Conservation (phyloP, 2,329 filamentous ascomycete species). For the Ilyonectria sp. region DNA sequence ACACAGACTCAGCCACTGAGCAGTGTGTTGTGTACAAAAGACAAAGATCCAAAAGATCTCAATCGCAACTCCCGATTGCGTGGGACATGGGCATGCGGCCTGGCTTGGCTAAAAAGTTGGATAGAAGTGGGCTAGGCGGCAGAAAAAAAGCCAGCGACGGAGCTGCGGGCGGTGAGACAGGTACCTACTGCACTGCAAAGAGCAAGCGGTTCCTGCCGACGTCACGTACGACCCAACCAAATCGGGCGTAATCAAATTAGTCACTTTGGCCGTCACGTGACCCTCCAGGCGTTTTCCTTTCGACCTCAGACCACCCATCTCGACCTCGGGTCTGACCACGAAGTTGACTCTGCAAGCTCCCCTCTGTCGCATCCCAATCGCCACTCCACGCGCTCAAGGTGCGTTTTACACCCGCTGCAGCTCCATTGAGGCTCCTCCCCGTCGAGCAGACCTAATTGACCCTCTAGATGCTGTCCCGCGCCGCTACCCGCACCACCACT, state of each 20-base stretch:
- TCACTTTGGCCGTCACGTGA: conserved; percentile 45
- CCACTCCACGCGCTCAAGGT: conserved; percentile 50
- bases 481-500: conserved; percentile 75
- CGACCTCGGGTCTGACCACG: conserved; percentile 49
- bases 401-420: conserved; percentile 17
- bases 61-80: conserved; percentile 38
- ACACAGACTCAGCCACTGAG: conserved; percentile 21
- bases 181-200: neutral
- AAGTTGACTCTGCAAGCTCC: conserved; percentile 47
- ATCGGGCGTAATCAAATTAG: conserved; percentile 29
- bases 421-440: conserved; percentile 25
- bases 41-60: conserved; percentile 37
- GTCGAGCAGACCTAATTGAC: conserved; percentile 58
- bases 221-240: conserved; percentile 39
- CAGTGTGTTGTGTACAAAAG: conserved; percentile 31
- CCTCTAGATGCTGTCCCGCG: conserved; percentile 87
- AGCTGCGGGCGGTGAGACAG: conserved; percentile 39
- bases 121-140: conserved; percentile 48
- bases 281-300: conserved; percentile 47
- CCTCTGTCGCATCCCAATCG: conserved; percentile 40
- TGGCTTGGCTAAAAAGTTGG: conserved; percentile 45
- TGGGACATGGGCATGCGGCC: conserved; percentile 38
- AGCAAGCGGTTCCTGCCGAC: conserved; percentile 40
- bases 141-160: conserved; percentile 44
- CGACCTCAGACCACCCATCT: conserved; percentile 52